Percentiles rank a stretch among this genome's conserved stretches.
These are phyloP conservation scores for Cystoderma amianthinum DNA, from an alignment of 768 basidiomycete species.

Conservation along the genomic window DNA sequence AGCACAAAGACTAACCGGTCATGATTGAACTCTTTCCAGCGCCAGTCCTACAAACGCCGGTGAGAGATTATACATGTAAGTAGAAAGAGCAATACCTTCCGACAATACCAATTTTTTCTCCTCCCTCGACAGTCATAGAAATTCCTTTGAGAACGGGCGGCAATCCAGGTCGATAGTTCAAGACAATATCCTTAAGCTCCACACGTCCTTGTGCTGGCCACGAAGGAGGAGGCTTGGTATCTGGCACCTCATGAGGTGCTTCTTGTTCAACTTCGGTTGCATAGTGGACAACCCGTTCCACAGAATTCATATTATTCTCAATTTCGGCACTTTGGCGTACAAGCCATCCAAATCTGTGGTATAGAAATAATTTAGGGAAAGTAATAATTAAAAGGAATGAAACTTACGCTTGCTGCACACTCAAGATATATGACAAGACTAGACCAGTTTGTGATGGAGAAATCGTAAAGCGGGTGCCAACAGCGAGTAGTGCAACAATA, in stretches of 20 bases:
- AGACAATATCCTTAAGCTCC: constrained; percentile 66
- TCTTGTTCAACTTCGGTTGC: constrained; percentile 78
- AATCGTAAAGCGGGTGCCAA: constrained; percentile 66
- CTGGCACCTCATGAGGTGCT: constrained; percentile 59
- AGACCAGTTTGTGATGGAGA: constrained; percentile 77
- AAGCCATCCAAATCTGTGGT: constrained; percentile 62
- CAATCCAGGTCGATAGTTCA: constrained; percentile 85
- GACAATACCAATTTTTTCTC: constrained; percentile 92
- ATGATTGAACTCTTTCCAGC: constrained; percentile 90
- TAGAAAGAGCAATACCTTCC: constrained; percentile 38
- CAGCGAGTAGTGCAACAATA: constrained; percentile 71
- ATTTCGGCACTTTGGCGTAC: constrained; percentile 77
- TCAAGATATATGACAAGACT: constrained; percentile 73
- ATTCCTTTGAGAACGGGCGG: constrained; percentile 83
- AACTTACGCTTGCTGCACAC: constrained; percentile 60
- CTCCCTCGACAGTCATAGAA: constrained; percentile 58
- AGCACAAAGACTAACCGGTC: constrained; percentile 39
- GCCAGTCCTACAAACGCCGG: constrained; percentile 54
- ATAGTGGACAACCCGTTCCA: constrained; percentile 81
- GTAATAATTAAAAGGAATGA: no score
- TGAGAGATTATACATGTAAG: no score
- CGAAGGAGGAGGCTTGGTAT: constrained; percentile 44
- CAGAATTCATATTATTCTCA: constrained; percentile 93
- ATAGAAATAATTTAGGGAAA: no score
- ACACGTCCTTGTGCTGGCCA: constrained; percentile 79